Conservation (phyloP, 2,329 filamentous ascomycete species). For the Escovopsis weberi region DNA sequence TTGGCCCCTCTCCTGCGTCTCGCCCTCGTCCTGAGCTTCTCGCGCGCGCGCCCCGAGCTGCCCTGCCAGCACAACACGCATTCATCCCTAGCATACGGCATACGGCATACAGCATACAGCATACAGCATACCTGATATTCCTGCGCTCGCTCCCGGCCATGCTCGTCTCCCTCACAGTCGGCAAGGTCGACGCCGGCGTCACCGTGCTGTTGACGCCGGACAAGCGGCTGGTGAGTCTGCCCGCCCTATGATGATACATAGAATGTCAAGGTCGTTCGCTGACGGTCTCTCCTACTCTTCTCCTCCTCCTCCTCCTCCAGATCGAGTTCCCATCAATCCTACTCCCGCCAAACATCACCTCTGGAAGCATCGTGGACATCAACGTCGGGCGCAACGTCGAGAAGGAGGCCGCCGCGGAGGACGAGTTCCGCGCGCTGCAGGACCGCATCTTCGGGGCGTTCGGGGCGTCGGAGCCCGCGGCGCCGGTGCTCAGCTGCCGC, state of each 20-base stretch:
- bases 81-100: too few relatives aligned
- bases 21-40: too few relatives aligned
- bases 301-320: conserved; percentile 30
- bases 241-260: not conserved
- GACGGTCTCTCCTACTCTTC: not conserved
- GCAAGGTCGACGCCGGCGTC: conserved; percentile 97
- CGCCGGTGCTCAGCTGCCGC: conserved; percentile 74
- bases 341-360: conserved; percentile 85
- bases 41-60: too few relatives aligned
- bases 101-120: not conserved
- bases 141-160: conserved; percentile 30
- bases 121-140: not conserved
- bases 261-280: not conserved
- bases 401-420: conserved; percentile 61
- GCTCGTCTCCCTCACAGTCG: conserved; percentile 95
- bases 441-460: conserved; percentile 77
- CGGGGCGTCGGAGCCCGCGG: conserved; percentile 60
- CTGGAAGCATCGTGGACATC: conserved; percentile 95
- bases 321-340: conserved; percentile 98
- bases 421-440: conserved; percentile 73
- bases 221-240: conserved; percentile 70
- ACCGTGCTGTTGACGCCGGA: conserved; percentile 93
- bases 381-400: conserved; percentile 75
- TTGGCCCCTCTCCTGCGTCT: too few relatives aligned
- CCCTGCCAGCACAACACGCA: too few relatives aligned